These are phyloP conservation scores for Trichoderma erinaceum DNA, from an alignment of 495 filamentous ascomycete species.

Conservation along the genomic window DNA sequence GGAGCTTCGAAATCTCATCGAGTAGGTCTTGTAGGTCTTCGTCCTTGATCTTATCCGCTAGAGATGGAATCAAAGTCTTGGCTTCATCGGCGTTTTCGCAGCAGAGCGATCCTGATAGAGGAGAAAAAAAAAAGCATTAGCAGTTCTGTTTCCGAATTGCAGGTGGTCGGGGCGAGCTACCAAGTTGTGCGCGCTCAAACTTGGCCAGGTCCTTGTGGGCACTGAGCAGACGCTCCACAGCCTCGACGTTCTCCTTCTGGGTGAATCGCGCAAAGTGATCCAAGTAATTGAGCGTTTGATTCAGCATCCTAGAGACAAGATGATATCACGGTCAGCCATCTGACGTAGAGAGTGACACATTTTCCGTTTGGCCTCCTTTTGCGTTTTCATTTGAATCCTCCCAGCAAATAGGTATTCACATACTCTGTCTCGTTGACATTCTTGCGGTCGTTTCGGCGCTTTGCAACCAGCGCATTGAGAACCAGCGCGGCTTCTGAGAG, in stretches of 20 bases:
- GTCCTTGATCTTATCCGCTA: constrained; percentile 81
- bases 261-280: constrained; percentile 93
- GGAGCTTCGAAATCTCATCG: constrained; percentile 79
- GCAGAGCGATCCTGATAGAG: constrained; percentile 67
- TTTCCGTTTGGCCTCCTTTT: not conserved
- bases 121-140: constrained; percentile 11
- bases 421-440: constrained; percentile 63
- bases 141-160: not conserved
- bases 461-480: constrained; percentile 77
- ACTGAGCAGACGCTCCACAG: constrained; percentile 75
- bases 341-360: not conserved
- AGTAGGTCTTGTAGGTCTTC: constrained; percentile 79
- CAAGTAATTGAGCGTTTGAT: constrained; percentile 83
- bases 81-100: constrained; percentile 91
- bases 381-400: not conserved
- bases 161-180: constrained; percentile 36
- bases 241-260: constrained; percentile 86
- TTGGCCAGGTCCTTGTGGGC: constrained; percentile 72
- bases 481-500: constrained; percentile 87
- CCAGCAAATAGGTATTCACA: constrained; percentile 16
- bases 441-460: constrained; percentile 58
- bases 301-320: constrained; percentile 47
- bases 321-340: not conserved
- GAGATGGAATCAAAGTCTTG: constrained; percentile 88
- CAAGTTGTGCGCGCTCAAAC: constrained; percentile 90